Evolutionary conservation across 306 rosid species (phyloP), one percentile per base, ranked within the genome.

Genomic region (Casuarina equisetifolia): DNA sequence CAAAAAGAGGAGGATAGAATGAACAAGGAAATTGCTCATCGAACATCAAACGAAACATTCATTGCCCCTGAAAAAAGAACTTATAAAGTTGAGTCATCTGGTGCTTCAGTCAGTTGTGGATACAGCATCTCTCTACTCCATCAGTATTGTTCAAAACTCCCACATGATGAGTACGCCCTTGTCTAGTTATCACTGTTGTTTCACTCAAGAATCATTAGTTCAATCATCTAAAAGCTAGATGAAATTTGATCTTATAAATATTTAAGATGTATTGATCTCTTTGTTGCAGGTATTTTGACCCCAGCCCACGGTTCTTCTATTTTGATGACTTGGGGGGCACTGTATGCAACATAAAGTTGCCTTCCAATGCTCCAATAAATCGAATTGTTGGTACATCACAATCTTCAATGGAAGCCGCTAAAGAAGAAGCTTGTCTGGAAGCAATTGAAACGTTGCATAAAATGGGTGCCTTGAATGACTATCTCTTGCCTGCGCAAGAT

Each of bases 381-480:
- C 86, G 72, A 81, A 86, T 91, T 75, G 85, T 82, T 44, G 74
- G 98, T 77, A 6, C 82, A 8, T 84, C 97, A 6, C 93, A 89
- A 76, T 59, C 76, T 77, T 85, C 98, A 25, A 64, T 54, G 79
- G 98, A 90, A 69, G 96, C 84, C 78, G 90, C 98, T 59, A 95
- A 87, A 80, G 87, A 81, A 74, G 93, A 83, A 79, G 97, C 95
- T 78, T 92, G 98, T 85, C 83, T 95, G 80, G 86, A 89, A 79
- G 95, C 98, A 79, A 80, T 95, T n/a, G 89, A 92, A 86, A 90
- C 88, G 82, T 86, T 95, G 85, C 91, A 95, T 86, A 89, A 89
- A 74, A 54, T 80, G 75, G 97, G 97, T 72, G 88, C 93, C 74
- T 85, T 92, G 78, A 92, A 62, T 85, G 93, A 92, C 83, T 87